phyloP scores from a whole-genome alignment of 352 stramenopile genomes.

The Globisporangium paroecandrum region DNA sequence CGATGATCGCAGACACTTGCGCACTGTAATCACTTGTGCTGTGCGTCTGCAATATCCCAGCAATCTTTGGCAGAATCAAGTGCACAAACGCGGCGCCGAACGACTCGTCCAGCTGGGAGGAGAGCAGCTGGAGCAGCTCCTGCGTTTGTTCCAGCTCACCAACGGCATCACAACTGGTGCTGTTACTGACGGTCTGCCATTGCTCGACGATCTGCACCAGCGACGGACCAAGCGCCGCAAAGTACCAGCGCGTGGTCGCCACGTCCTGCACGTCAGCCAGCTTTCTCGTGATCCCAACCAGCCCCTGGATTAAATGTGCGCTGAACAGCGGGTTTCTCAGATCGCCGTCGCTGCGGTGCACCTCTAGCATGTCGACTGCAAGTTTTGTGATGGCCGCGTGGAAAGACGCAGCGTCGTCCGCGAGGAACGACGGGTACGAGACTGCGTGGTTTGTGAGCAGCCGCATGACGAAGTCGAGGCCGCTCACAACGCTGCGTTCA shows the following conservation, averaged over 20 bases:
- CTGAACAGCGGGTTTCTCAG: conserved; percentile 22
- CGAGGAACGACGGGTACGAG: conserved; percentile 29
- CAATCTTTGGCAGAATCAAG: conserved; percentile 56
- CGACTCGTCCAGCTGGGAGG: conserved; percentile 41
- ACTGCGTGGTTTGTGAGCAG: conserved; percentile 35
- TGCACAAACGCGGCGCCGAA: conserved; percentile 50
- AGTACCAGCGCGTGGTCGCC: conserved; percentile 38
- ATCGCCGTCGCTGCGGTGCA: conserved; percentile 12
- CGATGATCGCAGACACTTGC: conserved; percentile 20
- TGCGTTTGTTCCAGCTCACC: conserved; percentile 43
- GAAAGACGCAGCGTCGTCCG: conserved; percentile 28
- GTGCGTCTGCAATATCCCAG: conserved; percentile 30
- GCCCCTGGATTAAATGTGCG: conserved; percentile 33
- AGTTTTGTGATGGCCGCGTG: conserved; percentile 33
- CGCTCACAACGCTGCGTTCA: conserved; percentile 8
- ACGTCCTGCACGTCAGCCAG: conserved; percentile 41
- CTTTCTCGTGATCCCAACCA: conserved; percentile 34
- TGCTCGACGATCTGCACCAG: conserved; percentile 29
- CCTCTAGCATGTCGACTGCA: conserved; percentile 22
- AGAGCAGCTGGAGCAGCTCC: conserved; percentile 42
- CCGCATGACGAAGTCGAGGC: conserved; percentile 37
- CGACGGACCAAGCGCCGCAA: conserved; percentile 35
- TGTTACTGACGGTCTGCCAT: conserved; percentile 11
- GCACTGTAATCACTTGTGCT: conserved; percentile 15
- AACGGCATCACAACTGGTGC: conserved; percentile 17